phyloP scores from a whole-genome alignment of 345 rosid species.

The Limnanthes douglasii region DNA sequence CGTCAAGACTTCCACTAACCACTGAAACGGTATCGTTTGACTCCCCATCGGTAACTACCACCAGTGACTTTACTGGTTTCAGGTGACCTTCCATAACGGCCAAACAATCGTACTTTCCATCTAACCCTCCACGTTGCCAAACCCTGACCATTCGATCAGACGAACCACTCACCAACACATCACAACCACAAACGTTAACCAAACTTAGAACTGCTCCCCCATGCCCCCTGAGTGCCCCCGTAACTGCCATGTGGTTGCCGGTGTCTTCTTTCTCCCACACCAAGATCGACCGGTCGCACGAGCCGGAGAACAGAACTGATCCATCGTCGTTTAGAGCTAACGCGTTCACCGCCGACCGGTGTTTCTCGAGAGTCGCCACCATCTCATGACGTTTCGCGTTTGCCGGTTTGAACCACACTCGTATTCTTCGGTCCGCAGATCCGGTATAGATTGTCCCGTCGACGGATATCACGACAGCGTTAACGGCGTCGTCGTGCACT shows the following conservation, averaged over 20 bases:
- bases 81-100: constrained; percentile 53
- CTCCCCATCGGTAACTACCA: constrained; percentile 27
- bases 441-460: constrained; percentile 77
- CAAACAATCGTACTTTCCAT: constrained; percentile 43
- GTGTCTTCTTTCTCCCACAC: constrained; percentile 91
- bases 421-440: constrained; percentile 69
- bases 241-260: constrained; percentile 50
- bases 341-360: constrained; percentile 82
- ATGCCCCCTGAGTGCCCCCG: constrained; percentile 85
- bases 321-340: constrained; percentile 60
- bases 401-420: constrained; percentile 53
- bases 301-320: constrained; percentile 70
- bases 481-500: constrained; percentile 82
- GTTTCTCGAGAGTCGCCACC: constrained; percentile 64
- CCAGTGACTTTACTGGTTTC: constrained; percentile 68
- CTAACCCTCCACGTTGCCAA: constrained; percentile 55
- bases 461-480: constrained; percentile 50
- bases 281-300: constrained; percentile 88
- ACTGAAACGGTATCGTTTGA: constrained; percentile 31
- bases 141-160: constrained; percentile 80
- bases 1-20: constrained; percentile 65
- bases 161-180: constrained; percentile 68
- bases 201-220: constrained; percentile 52
- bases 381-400: constrained; percentile 34
- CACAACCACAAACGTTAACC: constrained; percentile 33